Evolutionary conservation across 805 yeast species (phyloP).

Genomic region (Kodamaea laetipori): DNA sequence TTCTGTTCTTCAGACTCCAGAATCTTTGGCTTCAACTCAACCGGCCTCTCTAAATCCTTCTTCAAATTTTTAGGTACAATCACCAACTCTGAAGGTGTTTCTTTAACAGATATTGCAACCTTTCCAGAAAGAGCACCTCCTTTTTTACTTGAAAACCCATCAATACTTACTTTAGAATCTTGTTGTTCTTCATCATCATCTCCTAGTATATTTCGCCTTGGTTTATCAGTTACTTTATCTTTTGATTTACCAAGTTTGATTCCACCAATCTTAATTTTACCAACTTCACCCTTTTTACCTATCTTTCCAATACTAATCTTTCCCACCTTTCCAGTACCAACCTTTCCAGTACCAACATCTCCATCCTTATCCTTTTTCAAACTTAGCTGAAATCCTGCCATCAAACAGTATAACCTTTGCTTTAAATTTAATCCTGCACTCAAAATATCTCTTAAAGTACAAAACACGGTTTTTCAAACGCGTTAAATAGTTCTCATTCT

Average conservation of each 20-base stretch:
- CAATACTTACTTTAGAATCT: constrained; percentile 12
- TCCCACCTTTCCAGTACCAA: neutral
- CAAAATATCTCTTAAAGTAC: too few relatives aligned
- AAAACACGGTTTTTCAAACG: constrained; percentile 5
- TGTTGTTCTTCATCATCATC: constrained; percentile 2
- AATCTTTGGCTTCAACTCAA: neutral
- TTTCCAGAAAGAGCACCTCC: constrained; percentile 19
- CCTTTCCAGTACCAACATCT: too few relatives aligned
- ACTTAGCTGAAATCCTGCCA: constrained; percentile 27
- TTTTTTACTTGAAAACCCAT: constrained; percentile 24
- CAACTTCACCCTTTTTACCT: too few relatives aligned
- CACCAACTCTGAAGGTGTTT: constrained; percentile 17
- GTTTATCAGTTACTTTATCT: neutral
- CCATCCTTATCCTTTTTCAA: constrained; percentile 15
- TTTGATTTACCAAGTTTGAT: neutral
- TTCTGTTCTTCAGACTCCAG: neutral
- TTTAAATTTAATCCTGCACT: neutral
- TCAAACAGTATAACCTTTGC: too few relatives aligned
- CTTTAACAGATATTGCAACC: constrained; percentile 11
- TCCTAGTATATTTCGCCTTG: constrained; percentile 3
- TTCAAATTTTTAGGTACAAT: constrained; percentile 23
- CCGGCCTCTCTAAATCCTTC: constrained; percentile 5
- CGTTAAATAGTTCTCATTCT: neutral
- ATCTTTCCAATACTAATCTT: too few relatives aligned
- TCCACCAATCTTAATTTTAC: neutral